These are phyloP conservation scores for Copromyces sp. DNA, from an alignment of 495 filamentous ascomycete genomes.

Conservation along the genomic window DNA sequence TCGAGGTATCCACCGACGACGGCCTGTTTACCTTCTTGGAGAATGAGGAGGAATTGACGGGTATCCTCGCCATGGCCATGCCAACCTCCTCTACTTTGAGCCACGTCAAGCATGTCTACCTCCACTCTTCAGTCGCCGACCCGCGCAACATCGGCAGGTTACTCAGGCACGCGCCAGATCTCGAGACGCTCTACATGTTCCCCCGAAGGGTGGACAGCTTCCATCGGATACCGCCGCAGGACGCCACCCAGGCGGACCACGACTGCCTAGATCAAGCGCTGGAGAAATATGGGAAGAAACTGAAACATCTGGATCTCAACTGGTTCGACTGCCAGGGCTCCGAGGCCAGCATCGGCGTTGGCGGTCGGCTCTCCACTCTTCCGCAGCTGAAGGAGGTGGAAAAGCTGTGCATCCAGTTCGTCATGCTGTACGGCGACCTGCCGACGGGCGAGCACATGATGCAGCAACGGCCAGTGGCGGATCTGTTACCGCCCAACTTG, in stretches of 20 bases:
- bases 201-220: conserved; percentile 8
- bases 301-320: conserved; percentile 20
- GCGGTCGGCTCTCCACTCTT: conserved; percentile 19
- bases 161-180: conserved; percentile 17
- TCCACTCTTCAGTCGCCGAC: conserved; percentile 18
- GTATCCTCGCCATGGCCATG: neutral
- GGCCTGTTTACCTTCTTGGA: conserved; percentile 10
- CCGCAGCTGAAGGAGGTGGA: conserved; percentile 9
- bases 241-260: conserved; percentile 3
- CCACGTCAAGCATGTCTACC: conserved; percentile 18
- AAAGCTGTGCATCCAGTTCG: conserved; percentile 20
- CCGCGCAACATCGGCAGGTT: conserved; percentile 17
- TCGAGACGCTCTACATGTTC: conserved; percentile 24
- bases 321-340: conserved; percentile 16
- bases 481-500: conserved; percentile 22
- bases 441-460: conserved; percentile 5
- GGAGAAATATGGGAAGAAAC: conserved; percentile 10
- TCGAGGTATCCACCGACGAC: conserved; percentile 23
- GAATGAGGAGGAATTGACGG: neutral
- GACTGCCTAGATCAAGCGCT: conserved; percentile 20
- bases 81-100: neutral
- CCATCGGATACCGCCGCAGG: neutral
- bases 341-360: conserved; percentile 14
- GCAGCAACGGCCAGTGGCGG: conserved; percentile 3
- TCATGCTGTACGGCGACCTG: conserved; percentile 12